These are phyloP conservation scores for Dendrocalamus latiflorus DNA, from an alignment of 202 grass and related monocot species.

Conservation along the genomic window DNA sequence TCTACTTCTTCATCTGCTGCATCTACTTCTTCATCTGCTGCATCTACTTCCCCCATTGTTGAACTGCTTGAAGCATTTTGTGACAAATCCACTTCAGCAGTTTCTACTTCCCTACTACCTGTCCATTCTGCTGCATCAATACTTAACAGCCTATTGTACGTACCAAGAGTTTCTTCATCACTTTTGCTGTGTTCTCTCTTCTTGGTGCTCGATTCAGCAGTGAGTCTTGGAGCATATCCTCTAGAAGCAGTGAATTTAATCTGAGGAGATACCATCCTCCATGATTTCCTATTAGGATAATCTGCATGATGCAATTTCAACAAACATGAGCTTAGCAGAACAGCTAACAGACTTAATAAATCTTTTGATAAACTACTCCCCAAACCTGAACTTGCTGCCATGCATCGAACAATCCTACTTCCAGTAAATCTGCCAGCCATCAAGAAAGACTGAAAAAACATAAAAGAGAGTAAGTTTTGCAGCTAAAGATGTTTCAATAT, in stretches of 20 bases:
- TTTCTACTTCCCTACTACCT: slow-evolving; percentile 20
- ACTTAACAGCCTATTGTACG: background rate
- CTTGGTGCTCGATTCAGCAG: too few species aligned
- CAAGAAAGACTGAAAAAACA: slow-evolving; percentile 43
- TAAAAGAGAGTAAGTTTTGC: background rate
- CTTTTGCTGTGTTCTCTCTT: too few species aligned
- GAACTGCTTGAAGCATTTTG: slow-evolving; percentile 18
- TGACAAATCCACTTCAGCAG: background rate
- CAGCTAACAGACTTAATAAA: background rate
- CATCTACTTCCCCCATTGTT: background rate
- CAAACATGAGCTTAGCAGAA: background rate
- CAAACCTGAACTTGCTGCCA: slow-evolving; percentile 55
- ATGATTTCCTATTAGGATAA: too few species aligned
- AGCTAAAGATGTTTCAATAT: too few species aligned
- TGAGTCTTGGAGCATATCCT: too few species aligned
- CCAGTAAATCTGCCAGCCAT: slow-evolving; percentile 27
- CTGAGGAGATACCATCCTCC: too few species aligned
- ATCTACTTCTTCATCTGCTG: background rate
- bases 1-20: too few species aligned
- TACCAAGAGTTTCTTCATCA: slow-evolving; percentile 33
- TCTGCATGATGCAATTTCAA: too few species aligned
- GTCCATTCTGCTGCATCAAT: slow-evolving; percentile 28
- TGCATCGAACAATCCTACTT: slow-evolving; percentile 34
- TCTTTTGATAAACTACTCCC: background rate
- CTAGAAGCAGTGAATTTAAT: too few species aligned